phyloP scores from a whole-genome alignment of 148 eudicot species.

The Euryodendron excelsum region DNA sequence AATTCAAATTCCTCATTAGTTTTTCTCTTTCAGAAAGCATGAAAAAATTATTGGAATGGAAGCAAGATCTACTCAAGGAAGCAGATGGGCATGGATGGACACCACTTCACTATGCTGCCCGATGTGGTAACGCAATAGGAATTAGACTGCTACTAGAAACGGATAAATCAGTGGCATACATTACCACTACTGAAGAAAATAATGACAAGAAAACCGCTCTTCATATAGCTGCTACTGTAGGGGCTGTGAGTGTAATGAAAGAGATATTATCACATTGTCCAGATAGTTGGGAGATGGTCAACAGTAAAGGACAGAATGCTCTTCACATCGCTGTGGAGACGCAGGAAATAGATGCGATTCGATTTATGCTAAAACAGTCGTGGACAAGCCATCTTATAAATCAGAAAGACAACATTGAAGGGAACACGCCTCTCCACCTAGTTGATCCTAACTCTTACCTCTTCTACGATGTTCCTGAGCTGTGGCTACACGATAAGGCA shows the following conservation, averaged over 20 bases:
- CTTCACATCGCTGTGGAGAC: background rate
- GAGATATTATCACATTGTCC: background rate
- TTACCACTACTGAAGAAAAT: background rate
- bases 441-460: too few species aligned
- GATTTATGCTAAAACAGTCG: background rate
- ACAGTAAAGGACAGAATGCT: background rate
- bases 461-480: too few species aligned
- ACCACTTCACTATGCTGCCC: slow-evolving; percentile 12
- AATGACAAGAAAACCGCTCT: background rate
- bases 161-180: slow-evolving; percentile 1
- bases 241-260: background rate
- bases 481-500: too few species aligned
- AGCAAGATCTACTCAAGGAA: background rate
- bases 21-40: background rate
- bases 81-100: background rate
- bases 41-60: background rate
- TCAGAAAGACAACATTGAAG: background rate
- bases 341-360: background rate
- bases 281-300: slow-evolving; percentile 5
- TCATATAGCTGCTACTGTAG: background rate
- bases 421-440: too few species aligned
- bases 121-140: background rate
- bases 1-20: too few species aligned
- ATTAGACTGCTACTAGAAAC: background rate
- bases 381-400: slow-evolving; percentile 3